These are phyloP conservation scores for Rubia occidens DNA, from an alignment of 305 asterid genomes.

Conservation along the genomic window DNA sequence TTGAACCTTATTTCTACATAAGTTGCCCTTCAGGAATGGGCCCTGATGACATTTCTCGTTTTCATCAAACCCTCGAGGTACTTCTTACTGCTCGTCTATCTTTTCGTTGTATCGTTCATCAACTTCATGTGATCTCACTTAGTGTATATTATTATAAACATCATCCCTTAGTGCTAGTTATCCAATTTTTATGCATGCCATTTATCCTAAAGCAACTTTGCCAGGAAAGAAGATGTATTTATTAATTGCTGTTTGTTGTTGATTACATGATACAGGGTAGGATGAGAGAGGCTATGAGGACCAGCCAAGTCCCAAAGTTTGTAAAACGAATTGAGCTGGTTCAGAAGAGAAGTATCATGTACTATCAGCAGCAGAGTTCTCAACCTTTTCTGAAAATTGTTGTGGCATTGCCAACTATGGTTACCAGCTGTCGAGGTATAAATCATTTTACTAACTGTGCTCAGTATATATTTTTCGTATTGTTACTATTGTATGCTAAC, in stretches of 20 bases:
- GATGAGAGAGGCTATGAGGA: conserved; percentile 77
- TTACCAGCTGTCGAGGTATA: conserved; percentile 90
- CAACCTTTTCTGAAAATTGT: conserved; percentile 91
- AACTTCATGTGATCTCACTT: neutral
- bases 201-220: neutral
- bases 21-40: conserved; percentile 95
- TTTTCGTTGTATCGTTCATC: conserved; percentile 2
- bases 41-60: conserved; percentile 86
- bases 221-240: neutral
- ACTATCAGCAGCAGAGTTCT: conserved; percentile 70
- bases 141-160: neutral
- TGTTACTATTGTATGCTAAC: neutral
- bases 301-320: conserved; percentile 55
- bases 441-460: conserved; percentile 3
- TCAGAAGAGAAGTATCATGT: conserved; percentile 86
- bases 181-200: neutral
- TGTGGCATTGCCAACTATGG: conserved; percentile 96
- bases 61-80: conserved; percentile 94
- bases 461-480: neutral
- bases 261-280: conserved; percentile 48
- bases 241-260: conserved; percentile 16
- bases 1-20: conserved; percentile 90
- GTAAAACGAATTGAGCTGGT: conserved; percentile 75
- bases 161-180: neutral
- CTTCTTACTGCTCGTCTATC: conserved; percentile 4